Percentiles rank a stretch among this genome's conserved stretches.
Evolutionary conservation across 1,284 basidiomycete genomes (phyloP).

Genomic region (Meira miltonrushii): DNA sequence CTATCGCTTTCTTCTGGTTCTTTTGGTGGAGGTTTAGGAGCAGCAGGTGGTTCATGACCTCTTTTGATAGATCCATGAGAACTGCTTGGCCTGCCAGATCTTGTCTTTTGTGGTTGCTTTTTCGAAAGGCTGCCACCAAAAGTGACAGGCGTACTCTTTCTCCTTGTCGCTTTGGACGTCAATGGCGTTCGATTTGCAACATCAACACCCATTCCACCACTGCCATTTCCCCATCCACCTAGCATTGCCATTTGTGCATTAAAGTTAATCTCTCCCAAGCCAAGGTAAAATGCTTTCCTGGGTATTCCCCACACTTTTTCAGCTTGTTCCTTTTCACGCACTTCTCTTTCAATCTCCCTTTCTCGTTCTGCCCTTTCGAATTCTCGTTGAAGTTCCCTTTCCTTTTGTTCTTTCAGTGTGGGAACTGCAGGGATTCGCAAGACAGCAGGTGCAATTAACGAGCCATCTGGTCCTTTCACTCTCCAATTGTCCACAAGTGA

Average conservation of each 20-base stretch:
- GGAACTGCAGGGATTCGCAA: slow-evolving; percentile 10
- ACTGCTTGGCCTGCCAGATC: too few species aligned
- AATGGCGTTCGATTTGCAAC: background rate
- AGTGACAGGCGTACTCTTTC: background rate
- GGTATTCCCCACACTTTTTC: slow-evolving; percentile 46
- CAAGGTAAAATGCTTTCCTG: slow-evolving; percentile 41
- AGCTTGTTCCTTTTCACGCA: slow-evolving; percentile 27
- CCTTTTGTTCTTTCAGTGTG: background rate
- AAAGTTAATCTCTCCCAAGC: slow-evolving; percentile 42
- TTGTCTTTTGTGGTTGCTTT: background rate
- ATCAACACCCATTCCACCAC: slow-evolving; percentile 13
- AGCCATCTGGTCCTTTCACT: background rate
- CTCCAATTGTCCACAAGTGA: slow-evolving; percentile 7
- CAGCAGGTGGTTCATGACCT: slow-evolving; percentile 9
- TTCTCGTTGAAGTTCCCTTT: slow-evolving; percentile 6
- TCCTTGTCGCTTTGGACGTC: background rate
- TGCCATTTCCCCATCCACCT: slow-evolving; percentile 43
- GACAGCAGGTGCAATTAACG: background rate
- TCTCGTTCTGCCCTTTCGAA: slow-evolving; percentile 8
- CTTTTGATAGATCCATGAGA: background rate
- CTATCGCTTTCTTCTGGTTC: slow-evolving; percentile 10
- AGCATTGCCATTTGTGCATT: slow-evolving; percentile 45
- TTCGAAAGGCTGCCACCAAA: background rate
- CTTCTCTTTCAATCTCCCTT: slow-evolving; percentile 21
- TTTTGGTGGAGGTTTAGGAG: slow-evolving; percentile 2